Evolutionary conservation across 352 stramenopile species (phyloP).

Genomic region (Pythium coloratum): DNA sequence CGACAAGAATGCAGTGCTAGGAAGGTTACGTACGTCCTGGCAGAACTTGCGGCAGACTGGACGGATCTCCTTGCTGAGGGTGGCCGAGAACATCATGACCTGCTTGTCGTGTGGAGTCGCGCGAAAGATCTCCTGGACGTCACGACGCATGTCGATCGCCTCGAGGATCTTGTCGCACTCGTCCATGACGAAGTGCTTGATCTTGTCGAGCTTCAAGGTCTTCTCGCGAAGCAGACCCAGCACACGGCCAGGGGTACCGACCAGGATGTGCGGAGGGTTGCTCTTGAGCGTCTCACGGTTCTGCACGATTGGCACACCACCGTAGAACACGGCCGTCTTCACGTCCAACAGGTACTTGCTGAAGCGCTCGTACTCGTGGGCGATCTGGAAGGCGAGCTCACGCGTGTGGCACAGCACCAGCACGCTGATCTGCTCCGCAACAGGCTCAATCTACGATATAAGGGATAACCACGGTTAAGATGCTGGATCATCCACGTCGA

Average conservation of each 20-base stretch:
- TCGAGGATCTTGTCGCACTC: slow-evolving; percentile 99
- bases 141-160: slow-evolving; percentile 97
- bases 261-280: slow-evolving; percentile 94
- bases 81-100: slow-evolving; percentile 99
- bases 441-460: slow-evolving; percentile 73
- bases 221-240: slow-evolving; percentile 92
- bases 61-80: slow-evolving; percentile 98
- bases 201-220: slow-evolving; percentile 97
- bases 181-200: slow-evolving; percentile 99
- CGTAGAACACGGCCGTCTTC: slow-evolving; percentile 98
- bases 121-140: slow-evolving; percentile 99
- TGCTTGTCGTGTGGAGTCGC: slow-evolving; percentile 99
- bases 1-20: not conserved
- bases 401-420: slow-evolving; percentile 99
- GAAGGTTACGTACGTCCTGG: slow-evolving; percentile 89
- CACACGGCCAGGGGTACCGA: slow-evolving; percentile 97
- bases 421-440: slow-evolving; percentile 93
- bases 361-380: slow-evolving; percentile 99
- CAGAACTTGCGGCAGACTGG: slow-evolving; percentile 99
- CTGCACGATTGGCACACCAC: slow-evolving; percentile 93
- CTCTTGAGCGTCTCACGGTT: slow-evolving; percentile 98
- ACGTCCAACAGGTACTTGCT: slow-evolving; percentile 98
- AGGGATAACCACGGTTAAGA: not conserved
- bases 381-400: slow-evolving; percentile 99
- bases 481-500: slow-evolving; percentile 7